These are phyloP conservation scores for Trypanosoma lewisi DNA, from an alignment of 208 protist species.

Conservation along the genomic window DNA sequence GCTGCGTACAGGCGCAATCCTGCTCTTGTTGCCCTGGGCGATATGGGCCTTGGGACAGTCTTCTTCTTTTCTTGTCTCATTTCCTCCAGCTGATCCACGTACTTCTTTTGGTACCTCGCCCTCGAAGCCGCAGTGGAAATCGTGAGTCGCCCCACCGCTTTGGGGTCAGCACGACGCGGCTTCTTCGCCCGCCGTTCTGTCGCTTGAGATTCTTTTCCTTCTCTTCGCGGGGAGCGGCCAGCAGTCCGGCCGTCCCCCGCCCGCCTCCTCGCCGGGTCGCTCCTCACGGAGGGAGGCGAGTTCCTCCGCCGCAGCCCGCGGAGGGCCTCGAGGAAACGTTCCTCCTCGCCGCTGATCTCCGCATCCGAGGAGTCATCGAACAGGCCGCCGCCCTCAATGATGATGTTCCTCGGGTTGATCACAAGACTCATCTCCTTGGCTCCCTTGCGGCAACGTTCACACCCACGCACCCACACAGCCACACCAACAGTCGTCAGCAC, in stretches of 20 bases:
- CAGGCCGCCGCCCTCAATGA: constrained; percentile 22
- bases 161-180: constrained; percentile 28
- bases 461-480: neutral
- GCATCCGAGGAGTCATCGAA: constrained; percentile 12
- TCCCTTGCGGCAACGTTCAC: neutral
- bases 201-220: neutral
- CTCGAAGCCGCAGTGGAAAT: constrained; percentile 30
- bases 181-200: neutral
- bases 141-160: constrained; percentile 39
- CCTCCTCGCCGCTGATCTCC: constrained; percentile 18
- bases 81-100: constrained; percentile 39
- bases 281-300: neutral
- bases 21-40: constrained; percentile 37
- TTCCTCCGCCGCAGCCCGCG: neutral
- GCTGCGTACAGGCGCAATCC: constrained; percentile 60
- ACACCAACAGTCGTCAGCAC: neutral
- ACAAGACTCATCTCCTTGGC: constrained; percentile 52
- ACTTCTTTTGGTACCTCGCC: constrained; percentile 51
- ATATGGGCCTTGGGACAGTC: constrained; percentile 7
- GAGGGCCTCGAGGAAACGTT: constrained; percentile 21
- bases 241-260: neutral
- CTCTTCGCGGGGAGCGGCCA: neutral
- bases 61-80: constrained; percentile 27
- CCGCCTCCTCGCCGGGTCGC: neutral
- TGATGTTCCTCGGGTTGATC: constrained; percentile 31